Evolutionary conservation across 2,329 filamentous ascomycete species (phyloP).

Genomic region (Cryphonectria nitschkei): DNA sequence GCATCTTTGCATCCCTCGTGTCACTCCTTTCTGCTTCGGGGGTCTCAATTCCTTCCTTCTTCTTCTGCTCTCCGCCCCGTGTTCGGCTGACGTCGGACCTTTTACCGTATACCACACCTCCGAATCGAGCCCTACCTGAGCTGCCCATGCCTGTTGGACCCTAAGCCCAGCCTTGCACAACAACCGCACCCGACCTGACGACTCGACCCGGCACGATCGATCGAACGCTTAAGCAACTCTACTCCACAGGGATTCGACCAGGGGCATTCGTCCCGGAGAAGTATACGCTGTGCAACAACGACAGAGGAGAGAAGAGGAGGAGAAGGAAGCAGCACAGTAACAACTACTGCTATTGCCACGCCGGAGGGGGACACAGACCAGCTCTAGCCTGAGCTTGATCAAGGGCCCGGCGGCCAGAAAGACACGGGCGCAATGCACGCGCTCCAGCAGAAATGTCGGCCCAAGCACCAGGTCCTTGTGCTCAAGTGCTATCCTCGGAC

Average conservation of each 20-base stretch:
- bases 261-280: not conserved
- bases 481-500: slow-evolving; percentile 95
- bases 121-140: not conserved
- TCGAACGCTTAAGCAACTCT: not conserved
- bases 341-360: not conserved
- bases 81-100: not conserved
- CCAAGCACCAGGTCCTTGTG: slow-evolving; percentile 95
- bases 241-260: not conserved
- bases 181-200: not conserved
- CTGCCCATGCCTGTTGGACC: not conserved
- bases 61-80: not conserved
- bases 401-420: not conserved
- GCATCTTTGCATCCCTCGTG: not conserved
- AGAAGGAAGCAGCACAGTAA: not conserved
- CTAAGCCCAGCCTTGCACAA: not conserved
- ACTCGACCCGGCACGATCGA: not conserved
- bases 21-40: not conserved
- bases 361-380: not conserved
- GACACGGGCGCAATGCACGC: slow-evolving; percentile 58
- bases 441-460: slow-evolving; percentile 72
- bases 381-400: not conserved
- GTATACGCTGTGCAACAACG: not conserved
- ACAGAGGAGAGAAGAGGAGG: not conserved
- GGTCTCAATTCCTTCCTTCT: no score
- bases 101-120: not conserved